These are phyloP conservation scores for Phytophthora sansomeana DNA, from an alignment of 352 stramenopile species.

Conservation along the genomic window DNA sequence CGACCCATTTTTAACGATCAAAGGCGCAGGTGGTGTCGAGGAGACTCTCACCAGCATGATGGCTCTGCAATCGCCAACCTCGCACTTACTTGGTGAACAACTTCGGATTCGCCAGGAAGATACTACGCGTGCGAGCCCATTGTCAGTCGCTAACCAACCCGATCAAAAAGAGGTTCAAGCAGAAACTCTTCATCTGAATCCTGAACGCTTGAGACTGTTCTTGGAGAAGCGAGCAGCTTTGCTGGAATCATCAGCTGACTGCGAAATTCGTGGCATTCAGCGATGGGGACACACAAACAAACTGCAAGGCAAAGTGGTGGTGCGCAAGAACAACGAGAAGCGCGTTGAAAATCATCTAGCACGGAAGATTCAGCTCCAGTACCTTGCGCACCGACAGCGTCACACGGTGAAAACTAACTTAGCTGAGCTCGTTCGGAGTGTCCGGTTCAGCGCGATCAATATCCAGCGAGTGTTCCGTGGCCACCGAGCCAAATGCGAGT, in stretches of 20 bases:
- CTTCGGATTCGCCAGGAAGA: conserved; percentile 68
- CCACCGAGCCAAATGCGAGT: conserved; percentile 52
- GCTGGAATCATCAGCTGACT: conserved; percentile 38
- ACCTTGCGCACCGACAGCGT: conserved; percentile 48
- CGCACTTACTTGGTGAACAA: conserved; percentile 40
- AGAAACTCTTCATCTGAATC: conserved; percentile 40
- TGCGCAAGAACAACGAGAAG: conserved; percentile 50
- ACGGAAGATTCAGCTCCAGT: conserved; percentile 67
- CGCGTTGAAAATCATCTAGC: conserved; percentile 51
- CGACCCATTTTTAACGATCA: conserved; percentile 68
- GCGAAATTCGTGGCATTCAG: conserved; percentile 36
- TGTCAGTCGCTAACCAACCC: background rate
- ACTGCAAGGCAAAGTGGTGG: conserved; percentile 53
- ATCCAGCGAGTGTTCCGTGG: conserved; percentile 71
- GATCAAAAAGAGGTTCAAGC: conserved; percentile 1
- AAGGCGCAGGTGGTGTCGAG: conserved; percentile 58
- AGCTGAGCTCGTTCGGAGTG: conserved; percentile 38
- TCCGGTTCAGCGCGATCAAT: conserved; percentile 43
- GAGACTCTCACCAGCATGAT: conserved; percentile 50
- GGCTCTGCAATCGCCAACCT: conserved; percentile 31
- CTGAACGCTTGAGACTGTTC: conserved; percentile 40
- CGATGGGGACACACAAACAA: conserved; percentile 50
- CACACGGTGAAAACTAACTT: conserved; percentile 45
- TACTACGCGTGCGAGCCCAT: conserved; percentile 16
- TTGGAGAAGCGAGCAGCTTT: conserved; percentile 47